These are phyloP conservation scores for Trichoderma citrinoviride DNA, from an alignment of 2,329 filamentous ascomycete genomes.

Conservation along the genomic window DNA sequence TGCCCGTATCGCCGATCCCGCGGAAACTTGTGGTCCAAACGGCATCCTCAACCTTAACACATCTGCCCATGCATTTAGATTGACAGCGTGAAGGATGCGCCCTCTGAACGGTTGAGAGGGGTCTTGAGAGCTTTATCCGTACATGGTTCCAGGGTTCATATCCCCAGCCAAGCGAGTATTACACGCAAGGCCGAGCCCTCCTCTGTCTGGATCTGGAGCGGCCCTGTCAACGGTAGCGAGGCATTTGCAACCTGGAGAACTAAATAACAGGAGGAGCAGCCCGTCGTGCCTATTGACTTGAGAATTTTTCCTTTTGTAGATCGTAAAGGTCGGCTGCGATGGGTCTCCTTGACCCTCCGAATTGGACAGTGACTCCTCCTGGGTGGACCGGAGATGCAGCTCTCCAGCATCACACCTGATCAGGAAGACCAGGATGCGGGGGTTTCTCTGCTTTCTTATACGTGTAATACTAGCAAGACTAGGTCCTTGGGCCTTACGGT, in stretches of 20 bases:
- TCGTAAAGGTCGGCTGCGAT: slow-evolving; percentile 3
- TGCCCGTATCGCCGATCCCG: not conserved
- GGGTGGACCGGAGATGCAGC: not conserved
- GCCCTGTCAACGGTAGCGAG: not conserved
- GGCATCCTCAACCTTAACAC: slow-evolving; percentile 8
- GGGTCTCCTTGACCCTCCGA: not conserved
- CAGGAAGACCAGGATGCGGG: not conserved
- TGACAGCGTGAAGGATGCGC: slow-evolving; percentile 1
- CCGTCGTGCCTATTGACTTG: not conserved
- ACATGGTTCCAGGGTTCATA: slow-evolving; percentile 12
- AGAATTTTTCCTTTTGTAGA: not conserved
- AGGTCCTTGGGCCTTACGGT: not conserved
- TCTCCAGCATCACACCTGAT: slow-evolving; percentile 8
- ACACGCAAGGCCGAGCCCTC: not conserved
- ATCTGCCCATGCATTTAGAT: not conserved
- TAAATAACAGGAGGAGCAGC: not conserved
- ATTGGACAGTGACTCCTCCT: not conserved
- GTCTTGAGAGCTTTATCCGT: not conserved
- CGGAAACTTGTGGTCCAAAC: not conserved
- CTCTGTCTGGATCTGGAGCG: slow-evolving; percentile 4
- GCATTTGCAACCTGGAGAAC: slow-evolving; percentile 3
- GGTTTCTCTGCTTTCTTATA: not conserved
- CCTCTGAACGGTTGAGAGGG: no score
- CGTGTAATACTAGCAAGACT: no score
- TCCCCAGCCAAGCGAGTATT: not conserved